Base-by-base conservation (phyloP, 306 rosid genomes). In the Dryas drummondii region DNA sequence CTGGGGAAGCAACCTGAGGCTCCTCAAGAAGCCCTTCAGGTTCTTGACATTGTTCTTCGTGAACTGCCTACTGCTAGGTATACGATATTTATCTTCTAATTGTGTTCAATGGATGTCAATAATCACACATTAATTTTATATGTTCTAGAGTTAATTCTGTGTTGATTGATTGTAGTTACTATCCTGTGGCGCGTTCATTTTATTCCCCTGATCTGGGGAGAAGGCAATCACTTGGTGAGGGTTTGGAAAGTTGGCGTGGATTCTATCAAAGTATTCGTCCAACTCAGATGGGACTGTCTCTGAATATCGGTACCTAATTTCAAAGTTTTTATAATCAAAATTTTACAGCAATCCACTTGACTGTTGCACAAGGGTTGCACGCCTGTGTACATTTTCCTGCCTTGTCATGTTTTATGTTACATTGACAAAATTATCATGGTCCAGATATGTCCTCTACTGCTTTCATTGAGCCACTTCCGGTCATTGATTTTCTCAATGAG, bases 401-500 rank as follows among this genome's bases (percentile, higher is more conserved):
- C 42, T n/a, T 11, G 12, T 11, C 19, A 26, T 14, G 16, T 74
- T 37, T 14, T 71, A 22, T 63, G 60, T 46, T 61, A 10, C 56
- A 19, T 53, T 78, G 64, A 74, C 68, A 12, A 57, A 42, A 50
- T 84, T 60, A 11, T 55, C 45, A 13, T 70, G 70, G 27, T 84
- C 74, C 93, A 94, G 99, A 94, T 66, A 94, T 94, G 99, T 94
- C 99, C 0, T 94, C 99, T 44, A 92, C 97, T 7, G 99, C 97
- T 1, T 94, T 94, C 78, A 90, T 94, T n/a, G 99, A 94, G 84
- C 97, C 99, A 8, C 73, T 92, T 81, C 97, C 97, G 0, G 94
- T 94, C 26, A 92, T 92, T 10, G 97, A 92, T 0, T 94, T 94
- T 58, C 97, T 94, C 2, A 84, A 84, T 2, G 91, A 92, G 80